phyloP scores from a whole-genome alignment of 2,329 filamentous ascomycete species.

The Ceratocystis destructans region DNA sequence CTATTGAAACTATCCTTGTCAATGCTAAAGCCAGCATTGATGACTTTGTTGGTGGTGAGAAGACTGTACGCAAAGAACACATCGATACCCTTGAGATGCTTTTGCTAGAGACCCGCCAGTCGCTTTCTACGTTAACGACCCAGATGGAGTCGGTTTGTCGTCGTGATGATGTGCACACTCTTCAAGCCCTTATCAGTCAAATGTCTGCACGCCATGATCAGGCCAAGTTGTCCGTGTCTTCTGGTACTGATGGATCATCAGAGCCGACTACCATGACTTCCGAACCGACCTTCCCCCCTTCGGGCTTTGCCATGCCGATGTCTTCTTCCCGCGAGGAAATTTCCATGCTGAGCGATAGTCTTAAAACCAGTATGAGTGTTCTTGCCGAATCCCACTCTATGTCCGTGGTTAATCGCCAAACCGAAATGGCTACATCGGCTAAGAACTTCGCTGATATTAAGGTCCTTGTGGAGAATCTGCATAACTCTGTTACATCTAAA shows the following conservation, averaged over 20 bases:
- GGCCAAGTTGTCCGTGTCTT: conserved; percentile 38
- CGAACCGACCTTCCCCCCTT: conserved; percentile 2
- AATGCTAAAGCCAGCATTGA: conserved; percentile 84
- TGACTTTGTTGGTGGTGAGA: conserved; percentile 60
- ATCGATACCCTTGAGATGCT: conserved; percentile 50
- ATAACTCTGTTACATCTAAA: conserved; percentile 60
- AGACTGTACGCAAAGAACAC: conserved; percentile 52
- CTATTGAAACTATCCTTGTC: conserved; percentile 77
- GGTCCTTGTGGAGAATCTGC: conserved; percentile 61
- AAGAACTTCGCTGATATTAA: conserved; percentile 71
- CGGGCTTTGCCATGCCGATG: conserved; percentile 14
- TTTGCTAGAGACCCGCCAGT: conserved; percentile 61
- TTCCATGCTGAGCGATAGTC: conserved; percentile 17
- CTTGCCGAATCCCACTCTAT: conserved; percentile 63
- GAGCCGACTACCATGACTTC: neutral
- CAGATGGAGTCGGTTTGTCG: conserved; percentile 57
- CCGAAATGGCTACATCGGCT: conserved; percentile 65
- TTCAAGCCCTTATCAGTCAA: conserved; percentile 69
- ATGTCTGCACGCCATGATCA: conserved; percentile 65
- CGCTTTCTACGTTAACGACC: conserved; percentile 50
- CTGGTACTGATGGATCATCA: neutral
- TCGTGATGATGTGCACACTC: conserved; percentile 62
- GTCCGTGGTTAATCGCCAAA: conserved; percentile 69
- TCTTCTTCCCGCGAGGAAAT: conserved; percentile 17
- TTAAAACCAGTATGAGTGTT: conserved; percentile 19